phyloP scores from a whole-genome alignment of 768 basidiomycete genomes.

The Serendipita vermifera region DNA sequence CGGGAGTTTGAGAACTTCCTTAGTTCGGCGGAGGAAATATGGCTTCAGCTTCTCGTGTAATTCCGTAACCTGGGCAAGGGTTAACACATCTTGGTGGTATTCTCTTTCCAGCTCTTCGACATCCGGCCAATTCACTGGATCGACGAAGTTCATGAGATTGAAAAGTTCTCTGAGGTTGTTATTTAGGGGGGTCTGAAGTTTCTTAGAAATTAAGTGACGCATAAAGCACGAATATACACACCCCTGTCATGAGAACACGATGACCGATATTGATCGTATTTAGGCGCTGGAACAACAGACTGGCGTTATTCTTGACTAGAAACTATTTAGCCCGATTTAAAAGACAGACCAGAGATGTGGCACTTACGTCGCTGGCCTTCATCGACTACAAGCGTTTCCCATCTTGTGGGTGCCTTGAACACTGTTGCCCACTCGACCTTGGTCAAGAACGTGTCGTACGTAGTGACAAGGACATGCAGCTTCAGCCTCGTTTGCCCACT shows the following conservation, averaged over 20 bases:
- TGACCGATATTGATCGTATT: slow-evolving; percentile 68
- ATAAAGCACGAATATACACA: slow-evolving; percentile 26
- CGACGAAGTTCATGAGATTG: slow-evolving; percentile 94
- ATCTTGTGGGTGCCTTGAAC: slow-evolving; percentile 73
- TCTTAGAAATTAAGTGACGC: neutral
- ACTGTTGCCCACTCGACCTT: slow-evolving; percentile 54
- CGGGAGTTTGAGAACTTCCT: slow-evolving; percentile 85
- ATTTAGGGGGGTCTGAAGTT: slow-evolving; percentile 74
- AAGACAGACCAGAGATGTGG: slow-evolving; percentile 9
- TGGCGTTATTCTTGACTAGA: slow-evolving; percentile 71
- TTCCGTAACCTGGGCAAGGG: slow-evolving; percentile 65
- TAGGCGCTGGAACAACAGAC: slow-evolving; percentile 67
- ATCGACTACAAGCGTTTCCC: slow-evolving; percentile 90
- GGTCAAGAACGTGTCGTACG: slow-evolving; percentile 74
- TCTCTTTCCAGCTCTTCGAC: slow-evolving; percentile 59
- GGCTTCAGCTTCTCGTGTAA: slow-evolving; percentile 65
- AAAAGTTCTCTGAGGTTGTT: slow-evolving; percentile 95
- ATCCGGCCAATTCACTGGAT: slow-evolving; percentile 61
- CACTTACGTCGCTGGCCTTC: slow-evolving; percentile 82
- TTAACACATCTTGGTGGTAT: slow-evolving; percentile 50
- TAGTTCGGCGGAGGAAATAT: slow-evolving; percentile 87
- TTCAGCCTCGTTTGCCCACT: slow-evolving; percentile 41
- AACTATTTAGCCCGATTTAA: slow-evolving; percentile 12
- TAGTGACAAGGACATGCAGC: slow-evolving; percentile 85
- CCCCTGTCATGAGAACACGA: slow-evolving; percentile 82